These are phyloP conservation scores for Torulaspora franciscae DNA, from an alignment of 805 yeast species.

Conservation along the genomic window DNA sequence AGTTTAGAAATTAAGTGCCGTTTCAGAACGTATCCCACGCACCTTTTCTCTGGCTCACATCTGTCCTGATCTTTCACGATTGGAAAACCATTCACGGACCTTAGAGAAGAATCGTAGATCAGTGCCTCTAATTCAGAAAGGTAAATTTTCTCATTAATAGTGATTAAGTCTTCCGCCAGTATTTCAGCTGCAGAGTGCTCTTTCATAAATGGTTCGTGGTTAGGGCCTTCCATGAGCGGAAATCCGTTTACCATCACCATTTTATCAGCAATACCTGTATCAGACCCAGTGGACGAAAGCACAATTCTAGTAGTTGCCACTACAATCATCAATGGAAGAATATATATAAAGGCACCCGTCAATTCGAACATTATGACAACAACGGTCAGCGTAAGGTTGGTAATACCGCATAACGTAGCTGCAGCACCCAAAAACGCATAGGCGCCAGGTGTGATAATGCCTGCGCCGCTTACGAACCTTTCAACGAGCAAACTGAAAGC, in stretches of 20 bases:
- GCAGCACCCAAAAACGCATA: conserved; percentile 97
- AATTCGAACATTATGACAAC: conserved; percentile 94
- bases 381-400: conserved; percentile 86
- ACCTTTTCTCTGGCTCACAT: conserved; percentile 37
- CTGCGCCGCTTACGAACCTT: conserved; percentile 37
- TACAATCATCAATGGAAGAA: conserved; percentile 93
- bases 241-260: conserved; percentile 85
- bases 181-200: conserved; percentile 48
- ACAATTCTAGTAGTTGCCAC: conserved; percentile 82
- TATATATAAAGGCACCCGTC: conserved; percentile 89
- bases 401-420: conserved; percentile 89
- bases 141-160: conserved; percentile 24
- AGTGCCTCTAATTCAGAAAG: conserved; percentile 27
- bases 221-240: conserved; percentile 70
- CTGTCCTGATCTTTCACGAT: conserved; percentile 40
- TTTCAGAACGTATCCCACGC: conserved; percentile 37
- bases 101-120: conserved; percentile 31
- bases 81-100: conserved; percentile 48
- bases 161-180: conserved; percentile 47
- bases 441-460: conserved; percentile 85
- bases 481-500: conserved; percentile 75
- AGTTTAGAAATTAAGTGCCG: conserved; percentile 23
- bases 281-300: conserved; percentile 65
- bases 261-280: conserved; percentile 90
- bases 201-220: conserved; percentile 47